phyloP scores from a whole-genome alignment of 208 protist species.

The Acanthamoeba comandoni region DNA sequence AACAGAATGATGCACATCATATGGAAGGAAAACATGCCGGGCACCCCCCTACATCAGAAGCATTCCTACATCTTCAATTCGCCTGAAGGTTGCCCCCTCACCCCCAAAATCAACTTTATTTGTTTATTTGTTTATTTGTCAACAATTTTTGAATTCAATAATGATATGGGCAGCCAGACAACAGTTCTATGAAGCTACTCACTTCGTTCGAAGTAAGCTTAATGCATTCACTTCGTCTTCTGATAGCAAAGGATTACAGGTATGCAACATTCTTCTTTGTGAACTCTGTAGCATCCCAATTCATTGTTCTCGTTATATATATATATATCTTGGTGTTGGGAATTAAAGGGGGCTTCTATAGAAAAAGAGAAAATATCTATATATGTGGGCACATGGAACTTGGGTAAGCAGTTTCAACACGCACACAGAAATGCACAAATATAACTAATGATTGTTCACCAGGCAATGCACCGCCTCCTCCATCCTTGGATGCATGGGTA shows the following conservation, averaged over 20 bases:
- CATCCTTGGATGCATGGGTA: slow-evolving; percentile 60
- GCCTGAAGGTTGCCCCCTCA: slow-evolving; percentile 2
- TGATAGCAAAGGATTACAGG: too few species aligned
- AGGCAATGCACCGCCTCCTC: slow-evolving; percentile 56
- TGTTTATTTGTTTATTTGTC: slow-evolving; percentile 47
- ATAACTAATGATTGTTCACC: not conserved
- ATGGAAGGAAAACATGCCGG: slow-evolving; percentile 45
- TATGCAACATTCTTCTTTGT: too few species aligned
- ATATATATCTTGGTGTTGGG: too few species aligned
- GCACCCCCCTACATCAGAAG: not conserved
- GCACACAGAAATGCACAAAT: not conserved
- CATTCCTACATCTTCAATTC: slow-evolving; percentile 61
- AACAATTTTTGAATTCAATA: not conserved
- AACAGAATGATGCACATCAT: slow-evolving; percentile 32
- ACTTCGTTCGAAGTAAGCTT: too few species aligned
- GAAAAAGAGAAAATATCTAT: slow-evolving; percentile 55
- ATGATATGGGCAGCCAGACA: slow-evolving; percentile 5
- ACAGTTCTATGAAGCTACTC: slow-evolving; percentile 48
- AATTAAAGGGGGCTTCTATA: too few species aligned
- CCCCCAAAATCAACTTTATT: too few species aligned
- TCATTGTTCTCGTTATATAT: too few species aligned
- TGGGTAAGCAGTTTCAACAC: not conserved
- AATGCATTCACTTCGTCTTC: too few species aligned
- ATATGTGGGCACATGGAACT: slow-evolving; percentile 53
- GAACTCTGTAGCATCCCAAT: too few species aligned